Evolutionary conservation across 2,329 filamentous ascomycete genomes (phyloP), one percentile per base, ranked within the genome.

Genomic region (Bipolaris bicolor): DNA sequence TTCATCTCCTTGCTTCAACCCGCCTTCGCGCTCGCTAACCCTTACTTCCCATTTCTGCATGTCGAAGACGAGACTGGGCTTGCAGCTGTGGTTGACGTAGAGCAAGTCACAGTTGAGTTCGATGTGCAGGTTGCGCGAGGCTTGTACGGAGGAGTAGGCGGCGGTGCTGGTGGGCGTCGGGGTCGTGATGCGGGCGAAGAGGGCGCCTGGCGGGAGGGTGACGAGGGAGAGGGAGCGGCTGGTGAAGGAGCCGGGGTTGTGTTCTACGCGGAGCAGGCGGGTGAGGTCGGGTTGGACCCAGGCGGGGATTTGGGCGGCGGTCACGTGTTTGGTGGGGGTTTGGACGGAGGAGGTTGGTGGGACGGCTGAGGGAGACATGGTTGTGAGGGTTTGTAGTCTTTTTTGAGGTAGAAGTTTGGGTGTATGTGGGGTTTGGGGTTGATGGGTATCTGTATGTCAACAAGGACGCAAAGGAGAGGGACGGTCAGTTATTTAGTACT

Each of bases 81-180:
- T 71, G 69, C 82, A 86, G 2, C 80, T 82, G 71, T 86, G 84
- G 73, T 86, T 86, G 75, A 82, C 80, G 71, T 80, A 86, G 22
- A 85, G 79, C 10, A 86, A 75, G 62, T 84, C 84, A 57, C 78
- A 81, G 71, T 85, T 84, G 5, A 85, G 78, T 63, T 86, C 83
- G 63, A 86, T 82, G 70, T 86, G 83, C 0, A 77, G 74, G 52
- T 78, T 76, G 20, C 70, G 69, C 1, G 77, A 78, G 1, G 80
- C 80, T 63, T 86, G 83, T 2, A 86, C 84, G 3, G 79, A 82
- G 1, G 79, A 79, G 75, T 83, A 85, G 26, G 80, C 79, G 29
- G 79, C 78, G 4, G 67, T 71, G 7, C 77, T 74, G 2, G 77
- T 74, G 1, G 80, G 77, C 1, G 79, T 81, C 15, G 80, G 77